Conservation (phyloP, 2,329 filamentous ascomycete genomes). For the Fusarium piperis region DNA sequence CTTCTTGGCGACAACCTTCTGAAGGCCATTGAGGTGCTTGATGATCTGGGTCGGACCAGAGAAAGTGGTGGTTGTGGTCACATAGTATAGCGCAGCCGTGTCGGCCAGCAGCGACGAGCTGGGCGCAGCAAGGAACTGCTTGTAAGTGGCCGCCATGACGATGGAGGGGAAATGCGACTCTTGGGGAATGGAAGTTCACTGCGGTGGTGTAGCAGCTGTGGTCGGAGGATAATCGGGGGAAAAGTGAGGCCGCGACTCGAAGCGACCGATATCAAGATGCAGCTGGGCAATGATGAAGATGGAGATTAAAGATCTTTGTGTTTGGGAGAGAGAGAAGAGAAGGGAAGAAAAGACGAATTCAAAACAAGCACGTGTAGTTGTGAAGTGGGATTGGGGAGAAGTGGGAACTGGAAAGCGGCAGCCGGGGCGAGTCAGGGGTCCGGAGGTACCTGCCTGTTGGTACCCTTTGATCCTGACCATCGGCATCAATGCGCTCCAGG, state of each 20-base stretch:
- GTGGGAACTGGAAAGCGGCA: conserved; percentile 12
- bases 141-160: conserved; percentile 66
- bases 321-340: conserved; percentile 17
- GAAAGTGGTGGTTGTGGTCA: conserved; percentile 84
- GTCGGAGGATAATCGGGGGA: neutral
- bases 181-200: conserved; percentile 14
- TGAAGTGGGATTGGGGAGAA: conserved; percentile 24
- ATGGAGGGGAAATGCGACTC: conserved; percentile 25
- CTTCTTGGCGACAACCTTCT: conserved; percentile 83
- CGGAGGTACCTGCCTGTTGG: conserved; percentile 25
- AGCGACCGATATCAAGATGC: conserved; percentile 12
- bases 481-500: neutral
- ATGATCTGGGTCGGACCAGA: conserved; percentile 78
- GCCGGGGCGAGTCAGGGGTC: conserved; percentile 26
- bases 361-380: conserved; percentile 44
- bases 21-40: conserved; percentile 79
- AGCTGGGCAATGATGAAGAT: conserved; percentile 13
- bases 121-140: conserved; percentile 76
- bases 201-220: conserved; percentile 6
- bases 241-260: conserved; percentile 17
- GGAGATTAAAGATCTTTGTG: conserved; percentile 6
- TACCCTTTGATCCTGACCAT: conserved; percentile 8
- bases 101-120: conserved; percentile 70
- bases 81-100: conserved; percentile 82
- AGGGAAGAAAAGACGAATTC: conserved; percentile 35